phyloP scores from a whole-genome alignment of 2,329 filamentous ascomycete species.

The Fusarium papillatum region DNA sequence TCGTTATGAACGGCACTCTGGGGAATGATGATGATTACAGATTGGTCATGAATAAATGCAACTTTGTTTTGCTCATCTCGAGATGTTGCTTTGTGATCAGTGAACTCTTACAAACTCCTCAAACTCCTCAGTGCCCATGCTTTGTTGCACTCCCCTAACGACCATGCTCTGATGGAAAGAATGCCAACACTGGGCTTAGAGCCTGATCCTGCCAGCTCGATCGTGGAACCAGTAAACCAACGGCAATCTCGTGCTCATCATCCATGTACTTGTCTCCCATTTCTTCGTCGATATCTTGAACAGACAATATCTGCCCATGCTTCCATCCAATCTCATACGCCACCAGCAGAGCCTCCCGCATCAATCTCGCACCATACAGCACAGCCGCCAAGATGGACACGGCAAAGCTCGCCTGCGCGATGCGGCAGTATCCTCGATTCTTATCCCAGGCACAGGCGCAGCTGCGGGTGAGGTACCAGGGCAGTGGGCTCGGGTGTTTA shows the following conservation, averaged over 20 bases:
- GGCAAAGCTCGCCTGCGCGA: constrained; percentile 38
- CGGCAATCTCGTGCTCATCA: neutral
- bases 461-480: constrained; percentile 44
- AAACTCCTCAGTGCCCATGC: neutral
- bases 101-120: neutral
- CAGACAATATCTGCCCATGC: neutral
- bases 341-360: constrained; percentile 21
- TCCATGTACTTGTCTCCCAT: constrained; percentile 21
- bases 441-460: constrained; percentile 36
- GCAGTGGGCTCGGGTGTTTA: constrained; percentile 37
- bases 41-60: constrained; percentile 16
- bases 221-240: neutral
- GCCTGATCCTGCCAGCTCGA: constrained; percentile 23
- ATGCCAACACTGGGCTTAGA: constrained; percentile 50
- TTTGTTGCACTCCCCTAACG: neutral
- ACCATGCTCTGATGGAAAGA: constrained; percentile 41
- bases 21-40: neutral
- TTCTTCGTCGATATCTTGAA: neutral
- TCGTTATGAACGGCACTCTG: constrained; percentile 23
- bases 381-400: constrained; percentile 35
- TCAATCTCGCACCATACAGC: constrained; percentile 33
- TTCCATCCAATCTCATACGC: constrained; percentile 24
- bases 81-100: neutral
- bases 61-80: neutral
- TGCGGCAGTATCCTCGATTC: constrained; percentile 30